These are phyloP conservation scores for Podaxis sp. DNA, from an alignment of 768 basidiomycete genomes.

Conservation along the genomic window DNA sequence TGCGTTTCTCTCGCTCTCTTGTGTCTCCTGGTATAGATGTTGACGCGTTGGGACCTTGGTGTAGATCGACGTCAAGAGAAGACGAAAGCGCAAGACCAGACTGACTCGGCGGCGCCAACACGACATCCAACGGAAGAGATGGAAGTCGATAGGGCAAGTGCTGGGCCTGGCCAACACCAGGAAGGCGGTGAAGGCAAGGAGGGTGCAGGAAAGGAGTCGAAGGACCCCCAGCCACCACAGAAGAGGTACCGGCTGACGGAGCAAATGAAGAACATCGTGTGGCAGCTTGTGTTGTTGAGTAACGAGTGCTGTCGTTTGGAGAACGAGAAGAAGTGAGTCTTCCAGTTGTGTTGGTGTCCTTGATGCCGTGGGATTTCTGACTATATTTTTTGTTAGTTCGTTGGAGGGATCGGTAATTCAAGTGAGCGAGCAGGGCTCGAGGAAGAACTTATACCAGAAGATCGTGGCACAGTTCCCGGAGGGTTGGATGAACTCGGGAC, in stretches of 20 bases:
- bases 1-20: constrained; percentile 26
- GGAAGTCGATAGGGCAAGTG: constrained; percentile 18
- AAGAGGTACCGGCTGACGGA: constrained; percentile 83
- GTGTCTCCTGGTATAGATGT: constrained; percentile 37
- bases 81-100: constrained; percentile 5
- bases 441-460: constrained; percentile 83
- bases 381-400: constrained; percentile 26
- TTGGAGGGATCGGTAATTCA: constrained; percentile 69
- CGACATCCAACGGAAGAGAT: constrained; percentile 45
- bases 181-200: constrained; percentile 22
- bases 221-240: constrained; percentile 56
- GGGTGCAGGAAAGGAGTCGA: constrained; percentile 30
- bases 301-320: constrained; percentile 75
- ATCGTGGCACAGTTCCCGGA: constrained; percentile 81
- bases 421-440: constrained; percentile 77
- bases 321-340: constrained; percentile 43
- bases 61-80: constrained; percentile 10
- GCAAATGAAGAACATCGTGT: constrained; percentile 73
- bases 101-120: constrained; percentile 38
- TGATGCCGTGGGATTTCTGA: background rate
- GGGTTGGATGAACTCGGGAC: constrained; percentile 84
- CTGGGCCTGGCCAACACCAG: constrained; percentile 19
- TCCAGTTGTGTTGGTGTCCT: constrained; percentile 15
- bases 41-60: background rate
- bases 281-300: constrained; percentile 77